Conservation (phyloP, 2,329 filamentous ascomycete species). For the Bipolaris zeicola region DNA sequence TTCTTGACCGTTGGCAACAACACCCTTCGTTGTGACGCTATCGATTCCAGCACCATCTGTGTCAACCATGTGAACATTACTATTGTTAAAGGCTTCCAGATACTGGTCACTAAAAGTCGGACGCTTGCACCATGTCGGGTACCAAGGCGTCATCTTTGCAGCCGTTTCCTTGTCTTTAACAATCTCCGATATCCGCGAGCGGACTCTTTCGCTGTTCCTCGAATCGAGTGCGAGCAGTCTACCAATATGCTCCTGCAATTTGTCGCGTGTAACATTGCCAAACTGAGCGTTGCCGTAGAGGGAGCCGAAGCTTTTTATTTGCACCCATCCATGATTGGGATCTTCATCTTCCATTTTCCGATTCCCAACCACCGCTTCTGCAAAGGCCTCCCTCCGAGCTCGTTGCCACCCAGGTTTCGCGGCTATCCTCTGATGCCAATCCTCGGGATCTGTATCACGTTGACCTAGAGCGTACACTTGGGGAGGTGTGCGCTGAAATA, state of each 20-base stretch:
- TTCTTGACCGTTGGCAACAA: slow-evolving; percentile 56
- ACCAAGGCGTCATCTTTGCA: slow-evolving; percentile 61
- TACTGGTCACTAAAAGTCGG: slow-evolving; percentile 67
- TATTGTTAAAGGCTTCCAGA: slow-evolving; percentile 62
- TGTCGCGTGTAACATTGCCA: slow-evolving; percentile 43
- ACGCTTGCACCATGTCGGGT: slow-evolving; percentile 66
- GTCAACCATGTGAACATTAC: slow-evolving; percentile 65
- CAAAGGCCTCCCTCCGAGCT: slow-evolving; percentile 52
- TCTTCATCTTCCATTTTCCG: slow-evolving; percentile 5
- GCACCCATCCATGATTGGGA: slow-evolving; percentile 51
- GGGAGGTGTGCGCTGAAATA: slow-evolving; percentile 54
- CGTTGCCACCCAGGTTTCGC: slow-evolving; percentile 54
- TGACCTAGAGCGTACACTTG: slow-evolving; percentile 45
- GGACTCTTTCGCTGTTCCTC: slow-evolving; percentile 49
- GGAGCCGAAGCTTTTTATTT: slow-evolving; percentile 46
- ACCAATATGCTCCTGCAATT: slow-evolving; percentile 47
- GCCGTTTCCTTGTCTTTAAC: slow-evolving; percentile 59
- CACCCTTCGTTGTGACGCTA: slow-evolving; percentile 44
- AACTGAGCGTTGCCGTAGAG: slow-evolving; percentile 22
- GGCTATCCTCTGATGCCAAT: slow-evolving; percentile 49
- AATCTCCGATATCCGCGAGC: slow-evolving; percentile 53
- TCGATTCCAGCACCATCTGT: slow-evolving; percentile 61
- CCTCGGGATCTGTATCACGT: slow-evolving; percentile 49
- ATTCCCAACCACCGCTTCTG: slow-evolving; percentile 38
- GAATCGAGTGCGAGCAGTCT: slow-evolving; percentile 52